Evolutionary conservation across 257 asterid species (phyloP).

Genomic region (Ligustrum vulgare): DNA sequence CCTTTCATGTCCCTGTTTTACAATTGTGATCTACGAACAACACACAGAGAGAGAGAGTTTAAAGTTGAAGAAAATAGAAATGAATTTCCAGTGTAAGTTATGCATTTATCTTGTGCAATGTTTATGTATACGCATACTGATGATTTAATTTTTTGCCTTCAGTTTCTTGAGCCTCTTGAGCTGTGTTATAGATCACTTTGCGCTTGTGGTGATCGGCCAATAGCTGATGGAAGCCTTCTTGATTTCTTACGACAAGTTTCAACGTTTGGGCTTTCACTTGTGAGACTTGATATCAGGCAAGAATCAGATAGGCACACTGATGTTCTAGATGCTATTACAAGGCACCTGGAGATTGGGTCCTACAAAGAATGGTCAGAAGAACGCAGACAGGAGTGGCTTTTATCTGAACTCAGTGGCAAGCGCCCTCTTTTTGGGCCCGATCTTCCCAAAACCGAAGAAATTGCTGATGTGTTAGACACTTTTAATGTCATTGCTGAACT

Average conservation of each 20-base stretch:
- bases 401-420: slow-evolving; percentile 78
- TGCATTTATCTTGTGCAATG: not conserved
- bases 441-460: slow-evolving; percentile 85
- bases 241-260: slow-evolving; percentile 94
- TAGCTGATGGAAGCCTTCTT: slow-evolving; percentile 96
- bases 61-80: not conserved
- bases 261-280: slow-evolving; percentile 89
- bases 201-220: slow-evolving; percentile 77
- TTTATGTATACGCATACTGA: not conserved
- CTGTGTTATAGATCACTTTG: slow-evolving; percentile 90
- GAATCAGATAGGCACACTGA: slow-evolving; percentile 94
- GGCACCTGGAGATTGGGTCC: slow-evolving; percentile 82
- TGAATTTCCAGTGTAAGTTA: slow-evolving; percentile 1
- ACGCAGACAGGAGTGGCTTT: slow-evolving; percentile 84
- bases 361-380: slow-evolving; percentile 90
- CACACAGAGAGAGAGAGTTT: not conserved
- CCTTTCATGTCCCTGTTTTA: not conserved
- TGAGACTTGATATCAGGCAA: slow-evolving; percentile 89
- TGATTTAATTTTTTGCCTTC: slow-evolving; percentile 16
- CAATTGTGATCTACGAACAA: not conserved
- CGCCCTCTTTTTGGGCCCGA: slow-evolving; percentile 94
- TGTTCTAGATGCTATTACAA: slow-evolving; percentile 83
- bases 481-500: slow-evolving; percentile 80
- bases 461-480: slow-evolving; percentile 79
- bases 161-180: slow-evolving; percentile 96